Base-by-base conservation (phyloP, 2,329 filamentous ascomycete species). In the Annulohypoxylon truncatum region DNA sequence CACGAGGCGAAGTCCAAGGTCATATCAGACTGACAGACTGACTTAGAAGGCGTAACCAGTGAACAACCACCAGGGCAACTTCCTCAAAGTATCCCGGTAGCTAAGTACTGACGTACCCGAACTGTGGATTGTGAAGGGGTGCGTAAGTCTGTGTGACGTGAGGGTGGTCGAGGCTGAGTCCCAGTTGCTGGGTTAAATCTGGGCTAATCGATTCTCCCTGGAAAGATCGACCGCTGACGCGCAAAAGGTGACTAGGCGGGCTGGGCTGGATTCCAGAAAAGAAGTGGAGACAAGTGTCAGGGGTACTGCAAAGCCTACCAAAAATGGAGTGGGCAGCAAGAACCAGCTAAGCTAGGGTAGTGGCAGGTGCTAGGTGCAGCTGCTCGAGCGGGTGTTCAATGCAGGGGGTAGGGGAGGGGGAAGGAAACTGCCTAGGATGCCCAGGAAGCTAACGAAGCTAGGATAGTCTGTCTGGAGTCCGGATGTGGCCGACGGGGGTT, bases 131-230 rank as follows among this genome's bases (percentile, higher is more conserved):
- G 62, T 58, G 38, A 48, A 58, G 52, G 70, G 66, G 67, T 73
- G 71, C 72, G 70, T 72, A 71, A 69, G 68, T 68, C 66, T 70
- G 75, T 71, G 75, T 75, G 74, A 77, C 74, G 75, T 73, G 72
- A 73, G 68, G 62, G 40, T 62, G 66, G 69, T 74, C 71, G 75
- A 77, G 75, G 75, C 75, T 77, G 75, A 77, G 75, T 71, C 67
- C 44, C 24, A 61, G 61, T 66, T 61, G 65, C 63, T 71, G 55
- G 67, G 55, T 61, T 64, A 63, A 63, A 53, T 38, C 40, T 46
- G 15, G 13, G 29, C 38, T 31, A 55, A 31, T 63, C 56, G 63
- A 57, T 24, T 46, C 69, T 46, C 69, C 69, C 71, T 66, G 67
- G 55, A 63, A 67, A 61, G 72, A 67, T 69, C 69, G 68, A 72